Percentiles rank a stretch among this genome's conserved stretches.
Evolutionary conservation across 1,284 basidiomycete genomes (phyloP).

Genomic region (Pseudozyma pruni): DNA sequence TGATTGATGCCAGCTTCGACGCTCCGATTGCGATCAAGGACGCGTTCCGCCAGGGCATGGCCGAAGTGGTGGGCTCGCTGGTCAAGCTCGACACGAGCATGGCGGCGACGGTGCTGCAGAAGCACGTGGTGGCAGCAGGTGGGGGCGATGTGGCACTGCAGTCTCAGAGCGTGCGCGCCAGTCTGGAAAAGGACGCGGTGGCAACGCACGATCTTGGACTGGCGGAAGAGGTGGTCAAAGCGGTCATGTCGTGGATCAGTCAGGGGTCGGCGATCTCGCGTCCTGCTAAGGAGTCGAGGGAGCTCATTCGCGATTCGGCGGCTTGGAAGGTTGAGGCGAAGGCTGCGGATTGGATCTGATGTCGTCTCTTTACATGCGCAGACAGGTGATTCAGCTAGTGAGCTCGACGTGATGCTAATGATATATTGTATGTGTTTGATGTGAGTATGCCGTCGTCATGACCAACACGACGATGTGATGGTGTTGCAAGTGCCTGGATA

Average conservation of each 20-base stretch:
- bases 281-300: slow-evolving; percentile 44
- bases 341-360: slow-evolving; percentile 44
- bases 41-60: slow-evolving; percentile 75
- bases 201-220: slow-evolving; percentile 37
- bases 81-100: slow-evolving; percentile 71
- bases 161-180: slow-evolving; percentile 31
- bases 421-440: too few relatives aligned
- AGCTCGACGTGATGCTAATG: too few relatives aligned
- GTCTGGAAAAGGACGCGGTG: slow-evolving; percentile 32
- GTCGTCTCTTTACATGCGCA: too few relatives aligned
- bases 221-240: slow-evolving; percentile 37
- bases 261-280: slow-evolving; percentile 43
- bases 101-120: slow-evolving; percentile 23
- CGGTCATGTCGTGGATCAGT: slow-evolving; percentile 49
- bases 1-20: slow-evolving; percentile 81
- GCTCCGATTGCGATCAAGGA: slow-evolving; percentile 68
- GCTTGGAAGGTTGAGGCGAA: slow-evolving; percentile 40
- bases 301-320: slow-evolving; percentile 27
- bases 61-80: slow-evolving; percentile 76
- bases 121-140: slow-evolving; percentile 27
- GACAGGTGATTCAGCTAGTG: too few relatives aligned
- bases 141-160: slow-evolving; percentile 40
- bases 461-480: too few relatives aligned
- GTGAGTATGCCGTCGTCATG: too few relatives aligned
- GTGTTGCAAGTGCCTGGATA: too few relatives aligned